A percentile compares a stretch with the other conserved stretches of the same genome.
Conservation (phyloP, 306 rosid genomes). For the Cicer arietinum region DNA sequence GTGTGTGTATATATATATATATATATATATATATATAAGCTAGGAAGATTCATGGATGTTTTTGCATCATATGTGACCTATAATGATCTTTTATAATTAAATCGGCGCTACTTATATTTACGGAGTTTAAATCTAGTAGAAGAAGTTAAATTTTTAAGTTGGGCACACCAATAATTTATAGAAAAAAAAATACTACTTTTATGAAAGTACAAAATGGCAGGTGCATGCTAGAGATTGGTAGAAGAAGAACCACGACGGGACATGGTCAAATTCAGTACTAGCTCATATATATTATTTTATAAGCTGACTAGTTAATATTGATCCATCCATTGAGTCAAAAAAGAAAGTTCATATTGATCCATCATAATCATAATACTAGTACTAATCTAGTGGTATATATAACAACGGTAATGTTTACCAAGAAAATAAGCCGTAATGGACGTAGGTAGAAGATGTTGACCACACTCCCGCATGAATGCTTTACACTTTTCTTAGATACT, state of each 20-base stretch:
- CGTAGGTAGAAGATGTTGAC: not conserved
- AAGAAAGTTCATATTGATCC: too few relatives aligned
- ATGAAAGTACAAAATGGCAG: not conserved
- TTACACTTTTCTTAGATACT: not conserved
- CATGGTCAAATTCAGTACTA: not conserved
- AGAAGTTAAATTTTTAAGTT: too few relatives aligned
- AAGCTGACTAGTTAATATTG: too few relatives aligned
- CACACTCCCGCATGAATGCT: not conserved
- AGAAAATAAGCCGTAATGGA: not conserved
- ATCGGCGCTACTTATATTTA: not conserved
- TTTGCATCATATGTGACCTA: not conserved
- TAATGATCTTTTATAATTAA: not conserved
- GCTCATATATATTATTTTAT: not conserved
- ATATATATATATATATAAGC: not conserved
- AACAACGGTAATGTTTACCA: not conserved
- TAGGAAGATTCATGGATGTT: conserved; percentile 14
- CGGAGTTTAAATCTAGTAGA: too few relatives aligned
- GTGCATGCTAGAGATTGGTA: not conserved
- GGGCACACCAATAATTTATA: too few relatives aligned
- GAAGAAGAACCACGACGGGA: not conserved
- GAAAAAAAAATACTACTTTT: not conserved
- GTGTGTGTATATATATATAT: too few relatives aligned
- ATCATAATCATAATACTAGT: not conserved
- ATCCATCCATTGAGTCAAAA: too few relatives aligned
- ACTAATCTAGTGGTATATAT: not conserved